Percentiles rank a stretch among this genome's conserved stretches.
phyloP scores from a whole-genome alignment of 306 rosid species.

The Lablab purpureus region DNA sequence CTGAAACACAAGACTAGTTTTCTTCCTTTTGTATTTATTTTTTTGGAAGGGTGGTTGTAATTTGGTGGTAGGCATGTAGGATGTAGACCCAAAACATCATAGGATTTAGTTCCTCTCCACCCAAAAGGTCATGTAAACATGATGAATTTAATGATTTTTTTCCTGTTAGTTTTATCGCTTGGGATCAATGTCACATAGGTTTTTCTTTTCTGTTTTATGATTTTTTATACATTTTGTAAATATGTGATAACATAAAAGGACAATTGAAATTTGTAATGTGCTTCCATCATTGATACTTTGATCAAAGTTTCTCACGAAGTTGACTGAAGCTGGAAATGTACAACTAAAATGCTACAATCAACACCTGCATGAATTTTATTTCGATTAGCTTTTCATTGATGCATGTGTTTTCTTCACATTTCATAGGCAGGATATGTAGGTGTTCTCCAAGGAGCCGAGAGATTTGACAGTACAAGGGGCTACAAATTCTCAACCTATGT shows the following conservation, averaged over 20 bases:
- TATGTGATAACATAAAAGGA: constrained; percentile 6
- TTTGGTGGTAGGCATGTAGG: not conserved
- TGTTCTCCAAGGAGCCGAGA: constrained; percentile 90
- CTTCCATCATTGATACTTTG: constrained; percentile 32
- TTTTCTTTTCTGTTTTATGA: constrained; percentile 17
- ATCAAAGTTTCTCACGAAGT: constrained; percentile 36
- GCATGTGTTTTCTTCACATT: constrained; percentile 2
- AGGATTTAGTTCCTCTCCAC: constrained; percentile 14
- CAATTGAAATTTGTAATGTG: not conserved
- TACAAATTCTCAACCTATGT: constrained; percentile 91
- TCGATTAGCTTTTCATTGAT: constrained; percentile 11
- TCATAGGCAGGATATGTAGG: constrained; percentile 82
- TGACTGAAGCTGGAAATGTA: constrained; percentile 19
- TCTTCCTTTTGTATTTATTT: not conserved
- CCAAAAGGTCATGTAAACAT: not conserved
- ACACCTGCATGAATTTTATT: not conserved
- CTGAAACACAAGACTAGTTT: not conserved
- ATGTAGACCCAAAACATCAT: not conserved
- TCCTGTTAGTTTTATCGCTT: not conserved
- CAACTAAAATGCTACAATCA: constrained; percentile 1
- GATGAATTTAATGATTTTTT: not conserved
- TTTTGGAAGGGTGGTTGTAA: not conserved
- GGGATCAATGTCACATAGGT: constrained; percentile 11
- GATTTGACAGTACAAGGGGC: constrained; percentile 84
- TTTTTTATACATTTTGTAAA: constrained; percentile 7